Base-by-base conservation (phyloP, 1,139 yeast species). In the Geotrichum histeridarum region DNA sequence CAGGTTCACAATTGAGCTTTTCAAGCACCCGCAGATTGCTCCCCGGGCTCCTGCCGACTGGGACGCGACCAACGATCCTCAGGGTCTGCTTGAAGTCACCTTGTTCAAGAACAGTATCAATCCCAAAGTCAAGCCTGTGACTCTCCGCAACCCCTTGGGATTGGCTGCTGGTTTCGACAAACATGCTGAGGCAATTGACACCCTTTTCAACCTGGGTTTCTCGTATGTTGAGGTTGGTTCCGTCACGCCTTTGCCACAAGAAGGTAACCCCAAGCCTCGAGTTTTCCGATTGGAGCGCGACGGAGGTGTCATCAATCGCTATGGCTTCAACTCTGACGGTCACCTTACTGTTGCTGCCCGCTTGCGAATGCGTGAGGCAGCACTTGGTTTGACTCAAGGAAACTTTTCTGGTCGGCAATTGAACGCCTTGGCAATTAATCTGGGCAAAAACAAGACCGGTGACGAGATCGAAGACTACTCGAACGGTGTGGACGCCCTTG, bases 111-210 rank as follows among this genome's bases (percentile, higher is more conserved):
- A 62, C 47, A 27, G 59, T 7, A 57, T 63, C 14, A 66, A 64
- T 48, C 68, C 69, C 7, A 60, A 62, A 39, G 72, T 69, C 44
- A 57, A 61, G 41, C 63, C 67, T 9, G 51, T 70, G 51, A 72
- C 66, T 0, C 72, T 91, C 65, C 76, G 78, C 33, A 84, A 84
- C 55, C 98, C 98, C 18, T 75, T 91, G 55, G 98, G 98, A 7
- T 77, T 91, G 63, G 98, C 98, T 50, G 98, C 99, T 36, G 99
- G 99, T 11, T 78, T 91, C 60, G 99, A 91, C 69, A 91, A 91
- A 70, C 86, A 91, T 64, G 99, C 90, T 51, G 95, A 89, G 66
- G 96, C 90, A n/a, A 83, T 93, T 63, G 97, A 91, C 62, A 74
- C 91, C 0, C 75, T 91, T 57, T 83, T 84, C 64, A 78, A 83